phyloP scores from a whole-genome alignment of 1,139 yeast species.

The Scheffersomyces quercinus region DNA sequence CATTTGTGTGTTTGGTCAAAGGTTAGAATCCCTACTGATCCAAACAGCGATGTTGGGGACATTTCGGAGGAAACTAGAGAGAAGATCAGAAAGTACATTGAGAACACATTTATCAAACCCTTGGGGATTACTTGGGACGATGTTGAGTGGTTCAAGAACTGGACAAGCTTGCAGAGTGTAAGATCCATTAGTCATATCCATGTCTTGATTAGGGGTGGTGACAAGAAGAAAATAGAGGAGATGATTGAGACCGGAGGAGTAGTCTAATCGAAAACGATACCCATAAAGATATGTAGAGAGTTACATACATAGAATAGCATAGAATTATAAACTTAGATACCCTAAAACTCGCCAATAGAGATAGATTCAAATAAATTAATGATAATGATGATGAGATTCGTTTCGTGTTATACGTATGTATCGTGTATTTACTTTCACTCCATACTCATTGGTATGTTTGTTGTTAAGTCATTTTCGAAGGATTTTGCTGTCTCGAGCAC shows the following conservation, averaged over 20 bases:
- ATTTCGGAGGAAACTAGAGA: conserved; percentile 37
- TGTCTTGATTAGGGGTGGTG: conserved; percentile 40
- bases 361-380: too few relatives aligned
- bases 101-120: conserved; percentile 44
- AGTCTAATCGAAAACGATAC: too few relatives aligned
- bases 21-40: conserved; percentile 30
- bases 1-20: conserved; percentile 51
- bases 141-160: conserved; percentile 62
- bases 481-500: too few relatives aligned
- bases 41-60: conserved; percentile 42
- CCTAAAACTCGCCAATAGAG: too few relatives aligned
- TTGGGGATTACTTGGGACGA: conserved; percentile 37
- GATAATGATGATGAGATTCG: too few relatives aligned
- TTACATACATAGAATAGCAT: too few relatives aligned
- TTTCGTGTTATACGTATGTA: too few relatives aligned
- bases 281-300: too few relatives aligned
- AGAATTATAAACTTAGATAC: too few relatives aligned
- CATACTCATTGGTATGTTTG: too few relatives aligned
- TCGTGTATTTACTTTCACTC: too few relatives aligned
- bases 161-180: conserved; percentile 62
- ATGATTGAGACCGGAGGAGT: neutral
- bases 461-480: too few relatives aligned
- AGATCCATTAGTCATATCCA: conserved; percentile 60
- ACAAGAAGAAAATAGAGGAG: neutral
- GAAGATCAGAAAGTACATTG: conserved; percentile 39